These are phyloP conservation scores for Solanum neorickii DNA, from an alignment of 257 asterid genomes.

Conservation along the genomic window DNA sequence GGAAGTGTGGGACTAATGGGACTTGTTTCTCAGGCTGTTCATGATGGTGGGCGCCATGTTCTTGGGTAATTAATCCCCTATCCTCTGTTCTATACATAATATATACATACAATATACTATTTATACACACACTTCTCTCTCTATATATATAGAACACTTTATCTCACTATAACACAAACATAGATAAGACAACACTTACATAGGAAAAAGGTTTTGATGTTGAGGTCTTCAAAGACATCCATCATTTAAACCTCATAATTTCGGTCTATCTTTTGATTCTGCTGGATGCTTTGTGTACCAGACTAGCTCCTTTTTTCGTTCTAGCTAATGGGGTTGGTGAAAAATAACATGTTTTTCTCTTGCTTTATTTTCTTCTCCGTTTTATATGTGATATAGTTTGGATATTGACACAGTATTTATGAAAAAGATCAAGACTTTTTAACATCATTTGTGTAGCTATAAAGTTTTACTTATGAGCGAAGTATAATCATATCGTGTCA, in stretches of 20 bases:
- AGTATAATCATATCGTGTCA: neutral
- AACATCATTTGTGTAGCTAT: too few species aligned
- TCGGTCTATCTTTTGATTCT: neutral
- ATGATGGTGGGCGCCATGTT: constrained; percentile 99
- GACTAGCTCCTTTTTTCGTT: neutral
- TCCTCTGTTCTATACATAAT: neutral
- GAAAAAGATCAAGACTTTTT: neutral
- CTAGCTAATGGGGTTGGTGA: neutral
- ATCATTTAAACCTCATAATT: constrained; percentile 31
- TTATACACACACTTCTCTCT: neutral
- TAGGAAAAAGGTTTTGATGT: neutral
- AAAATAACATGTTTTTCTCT: neutral
- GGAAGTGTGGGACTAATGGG: constrained; percentile 99
- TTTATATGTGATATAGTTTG: neutral
- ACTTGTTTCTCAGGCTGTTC: constrained; percentile 98
- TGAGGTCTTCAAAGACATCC: constrained; percentile 12
- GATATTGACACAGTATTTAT: neutral
- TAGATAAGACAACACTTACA: neutral
- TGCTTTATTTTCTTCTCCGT: neutral
- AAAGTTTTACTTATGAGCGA: too few species aligned
- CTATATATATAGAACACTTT: neutral
- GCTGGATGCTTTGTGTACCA: neutral
- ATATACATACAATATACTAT: neutral
- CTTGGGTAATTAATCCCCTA: constrained; percentile 47
- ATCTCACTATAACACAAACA: neutral